Percentiles rank a stretch among this genome's conserved stretches.
Conservation (phyloP, 2,329 filamentous ascomycete genomes). For the Phyllosticta citribraziliensis region DNA sequence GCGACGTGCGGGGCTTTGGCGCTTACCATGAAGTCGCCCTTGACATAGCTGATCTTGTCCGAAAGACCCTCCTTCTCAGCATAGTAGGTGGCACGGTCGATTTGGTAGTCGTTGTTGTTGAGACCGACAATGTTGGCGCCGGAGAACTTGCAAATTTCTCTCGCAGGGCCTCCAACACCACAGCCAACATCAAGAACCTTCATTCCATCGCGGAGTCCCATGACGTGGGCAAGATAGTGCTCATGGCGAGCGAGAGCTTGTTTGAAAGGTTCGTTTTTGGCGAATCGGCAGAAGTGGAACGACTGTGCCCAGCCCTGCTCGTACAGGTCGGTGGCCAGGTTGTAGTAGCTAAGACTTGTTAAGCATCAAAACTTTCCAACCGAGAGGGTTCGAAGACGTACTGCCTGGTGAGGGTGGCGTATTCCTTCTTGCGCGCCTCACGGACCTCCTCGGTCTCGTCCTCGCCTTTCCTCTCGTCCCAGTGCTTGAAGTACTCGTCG, state of each 20-base stretch:
- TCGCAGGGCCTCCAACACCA: constrained; percentile 88
- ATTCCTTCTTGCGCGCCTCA: constrained; percentile 75
- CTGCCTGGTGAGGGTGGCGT: constrained; percentile 88
- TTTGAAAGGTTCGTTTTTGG: constrained; percentile 73
- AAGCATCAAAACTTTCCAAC: constrained; percentile 19
- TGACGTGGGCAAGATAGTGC: constrained; percentile 89
- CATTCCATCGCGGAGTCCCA: constrained; percentile 77
- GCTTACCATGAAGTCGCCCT: constrained; percentile 87
- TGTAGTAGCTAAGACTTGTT: constrained; percentile 64
- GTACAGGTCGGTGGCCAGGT: constrained; percentile 90
- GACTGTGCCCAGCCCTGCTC: constrained; percentile 95
- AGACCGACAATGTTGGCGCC: constrained; percentile 81
- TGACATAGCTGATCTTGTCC: constrained; percentile 73
- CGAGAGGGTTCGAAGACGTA: constrained; percentile 39
- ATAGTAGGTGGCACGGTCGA: constrained; percentile 81
- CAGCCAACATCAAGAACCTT: constrained; percentile 93
- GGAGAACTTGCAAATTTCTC: constrained; percentile 93
- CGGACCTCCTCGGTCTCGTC: constrained; percentile 76
- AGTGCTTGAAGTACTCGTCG: constrained; percentile 94
- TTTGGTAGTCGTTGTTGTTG: constrained; percentile 99
- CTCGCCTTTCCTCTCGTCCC: constrained; percentile 72
- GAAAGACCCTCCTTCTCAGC: constrained; percentile 71
- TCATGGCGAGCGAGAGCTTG: constrained; percentile 94
- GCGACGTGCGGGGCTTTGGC: constrained; percentile 6
- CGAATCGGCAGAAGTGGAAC: constrained; percentile 97